Percentiles rank a stretch among this genome's conserved stretches.
These are phyloP conservation scores for Pestalotiopsis fici DNA, from an alignment of 2,329 filamentous ascomycete species.

Conservation along the genomic window DNA sequence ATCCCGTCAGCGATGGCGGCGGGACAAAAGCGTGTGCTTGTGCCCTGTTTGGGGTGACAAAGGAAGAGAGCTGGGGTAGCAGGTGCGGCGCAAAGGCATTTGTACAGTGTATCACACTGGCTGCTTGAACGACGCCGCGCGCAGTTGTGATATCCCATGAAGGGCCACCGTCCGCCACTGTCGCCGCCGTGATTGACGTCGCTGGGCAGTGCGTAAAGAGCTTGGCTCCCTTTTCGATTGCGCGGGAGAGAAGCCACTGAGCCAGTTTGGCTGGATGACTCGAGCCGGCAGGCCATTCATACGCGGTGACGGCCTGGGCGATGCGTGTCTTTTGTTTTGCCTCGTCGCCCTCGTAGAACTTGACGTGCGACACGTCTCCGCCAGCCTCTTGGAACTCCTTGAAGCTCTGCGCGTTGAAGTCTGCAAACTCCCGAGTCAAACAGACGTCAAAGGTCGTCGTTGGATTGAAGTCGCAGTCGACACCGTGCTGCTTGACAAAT, in stretches of 20 bases:
- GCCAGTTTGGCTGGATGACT: conserved; percentile 49
- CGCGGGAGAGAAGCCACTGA: conserved; percentile 43
- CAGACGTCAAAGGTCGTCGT: conserved; percentile 50
- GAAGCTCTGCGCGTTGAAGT: conserved; percentile 41
- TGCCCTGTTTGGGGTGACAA: conserved; percentile 42
- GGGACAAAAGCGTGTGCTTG: conserved; percentile 47
- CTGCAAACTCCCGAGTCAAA: conserved; percentile 45
- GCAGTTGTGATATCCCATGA: conserved; percentile 35
- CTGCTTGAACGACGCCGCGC: conserved; percentile 28
- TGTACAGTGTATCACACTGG: conserved; percentile 37
- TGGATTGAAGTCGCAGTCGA: conserved; percentile 46
- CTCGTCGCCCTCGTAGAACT: conserved; percentile 38
- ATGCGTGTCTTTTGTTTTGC: conserved; percentile 38
- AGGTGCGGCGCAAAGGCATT: conserved; percentile 39
- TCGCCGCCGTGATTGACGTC: conserved; percentile 21
- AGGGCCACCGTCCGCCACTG: conserved; percentile 14
- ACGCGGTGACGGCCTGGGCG: conserved; percentile 39
- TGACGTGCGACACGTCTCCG: conserved; percentile 43
- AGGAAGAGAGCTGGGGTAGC: conserved; percentile 32
- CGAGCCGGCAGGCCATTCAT: conserved; percentile 51
- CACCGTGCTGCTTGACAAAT: conserved; percentile 40
- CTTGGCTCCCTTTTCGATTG: conserved; percentile 35
- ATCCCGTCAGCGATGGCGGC: conserved; percentile 32
- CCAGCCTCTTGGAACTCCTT: conserved; percentile 39
- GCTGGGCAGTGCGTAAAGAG: conserved; percentile 46